Base-by-base conservation (phyloP, 2,329 filamentous ascomycete genomes). In the Fonsecaea pedrosoi region DNA sequence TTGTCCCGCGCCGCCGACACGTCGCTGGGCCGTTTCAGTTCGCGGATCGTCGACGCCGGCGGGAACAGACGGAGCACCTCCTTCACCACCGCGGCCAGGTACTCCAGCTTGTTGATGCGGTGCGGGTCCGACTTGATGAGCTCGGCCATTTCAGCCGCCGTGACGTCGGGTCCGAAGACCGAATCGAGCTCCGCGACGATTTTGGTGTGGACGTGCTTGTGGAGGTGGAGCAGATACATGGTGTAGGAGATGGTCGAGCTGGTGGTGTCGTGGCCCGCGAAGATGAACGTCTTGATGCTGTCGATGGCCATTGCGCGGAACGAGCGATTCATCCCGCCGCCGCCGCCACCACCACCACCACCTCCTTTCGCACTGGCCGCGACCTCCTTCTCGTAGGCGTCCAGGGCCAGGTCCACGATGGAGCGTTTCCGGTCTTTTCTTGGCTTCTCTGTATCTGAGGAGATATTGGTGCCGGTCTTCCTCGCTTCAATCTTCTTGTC, bases 61-160 rank as follows among this genome's bases (percentile, higher is more conserved):
- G 83, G 83, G 71, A 81, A 83, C 38, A 87, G 71, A 4, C 85
- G 80, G 2, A 87, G 77, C 0, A 80, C 79, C 74, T 88, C 86
- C 65, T 84, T 84, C 67, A 86, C 79, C 7, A 85, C 79, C 32
- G 84, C 84, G 4, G 75, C 76, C 2, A 84, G 85, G 72, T 85
- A 87, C 0, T 80, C 78, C 30, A 87, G 77, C 50, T 80, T 77
- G 73, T 84, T 85, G 58, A 87, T 77, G 3, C 83, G 76, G 32
- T 78, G 73, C 0, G 83, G 80, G 32, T 84, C 76, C 1, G 77
- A 69, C 38, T 76, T 74, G 21, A 87, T 77, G 34, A 70, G 35
- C 59, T 65, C 68, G 1, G 78, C 79, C 37, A 63, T 48, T 10
- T 54, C n/a, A 0, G 78, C 78, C 4, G 74, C 73, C 4, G 76